A percentile compares a stretch with the other conserved stretches of the same genome.
phyloP scores from a whole-genome alignment of 495 filamentous ascomycete species.

The Neurospora sp. region DNA sequence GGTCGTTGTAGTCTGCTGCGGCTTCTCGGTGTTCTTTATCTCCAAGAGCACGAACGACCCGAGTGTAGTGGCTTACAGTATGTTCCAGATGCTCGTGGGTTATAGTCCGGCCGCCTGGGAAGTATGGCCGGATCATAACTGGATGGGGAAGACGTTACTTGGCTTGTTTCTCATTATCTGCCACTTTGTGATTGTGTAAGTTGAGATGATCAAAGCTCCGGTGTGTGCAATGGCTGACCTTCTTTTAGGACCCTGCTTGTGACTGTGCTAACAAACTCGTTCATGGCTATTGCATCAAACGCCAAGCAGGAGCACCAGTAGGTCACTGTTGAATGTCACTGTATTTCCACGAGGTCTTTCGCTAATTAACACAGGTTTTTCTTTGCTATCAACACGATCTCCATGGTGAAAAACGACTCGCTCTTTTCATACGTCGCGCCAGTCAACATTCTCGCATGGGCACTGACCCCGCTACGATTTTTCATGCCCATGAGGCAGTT shows the following conservation, averaged over 20 bases:
- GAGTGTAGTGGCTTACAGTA: slow-evolving; percentile 60
- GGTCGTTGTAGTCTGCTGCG: slow-evolving; percentile 76
- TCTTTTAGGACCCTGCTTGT: slow-evolving; percentile 63
- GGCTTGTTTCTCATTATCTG: slow-evolving; percentile 82
- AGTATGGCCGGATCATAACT: slow-evolving; percentile 68
- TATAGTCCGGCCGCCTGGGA: slow-evolving; percentile 49
- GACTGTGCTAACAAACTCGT: slow-evolving; percentile 85
- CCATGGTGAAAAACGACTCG: slow-evolving; percentile 91
- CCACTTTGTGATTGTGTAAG: slow-evolving; percentile 80
- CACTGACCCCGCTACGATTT: slow-evolving; percentile 69
- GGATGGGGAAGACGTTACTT: slow-evolving; percentile 63
- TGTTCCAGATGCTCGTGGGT: slow-evolving; percentile 93
- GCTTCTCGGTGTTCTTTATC: slow-evolving; percentile 90
- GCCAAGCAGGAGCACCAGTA: slow-evolving; percentile 82
- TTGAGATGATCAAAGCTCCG: not conserved
- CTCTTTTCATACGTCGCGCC: slow-evolving; percentile 88
- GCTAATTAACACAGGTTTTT: slow-evolving; percentile 45
- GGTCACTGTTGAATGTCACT: not conserved
- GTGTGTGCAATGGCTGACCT: not conserved
- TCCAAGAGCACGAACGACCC: slow-evolving; percentile 56
- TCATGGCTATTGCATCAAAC: slow-evolving; percentile 88
- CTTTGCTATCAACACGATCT: slow-evolving; percentile 89
- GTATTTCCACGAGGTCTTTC: not conserved
- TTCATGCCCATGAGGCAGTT: slow-evolving; percentile 68
- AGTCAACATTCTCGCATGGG: slow-evolving; percentile 79